A percentile compares a stretch with the other conserved stretches of the same genome.
Evolutionary conservation across 257 asterid species (phyloP).

Genomic region (Solanum ossicruentum): DNA sequence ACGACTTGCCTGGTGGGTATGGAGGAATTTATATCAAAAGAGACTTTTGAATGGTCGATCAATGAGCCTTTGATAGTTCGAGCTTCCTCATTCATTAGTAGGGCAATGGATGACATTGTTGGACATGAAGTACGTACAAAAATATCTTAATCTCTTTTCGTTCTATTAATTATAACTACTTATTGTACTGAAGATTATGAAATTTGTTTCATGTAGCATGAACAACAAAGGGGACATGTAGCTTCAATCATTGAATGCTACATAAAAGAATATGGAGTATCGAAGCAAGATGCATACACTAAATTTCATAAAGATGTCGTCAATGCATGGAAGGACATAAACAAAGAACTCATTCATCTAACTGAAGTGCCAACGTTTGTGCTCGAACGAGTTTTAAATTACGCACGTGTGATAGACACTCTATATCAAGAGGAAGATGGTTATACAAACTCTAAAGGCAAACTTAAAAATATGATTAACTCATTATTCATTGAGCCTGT

Average conservation of each 20-base stretch:
- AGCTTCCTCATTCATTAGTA: not conserved
- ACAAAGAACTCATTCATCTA: not conserved
- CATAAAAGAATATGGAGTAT: not conserved
- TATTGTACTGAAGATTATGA: not conserved
- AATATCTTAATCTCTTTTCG: not conserved
- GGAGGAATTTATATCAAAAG: not conserved
- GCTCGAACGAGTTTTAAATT: not conserved
- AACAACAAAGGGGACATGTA: not conserved
- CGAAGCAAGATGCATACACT: not conserved
- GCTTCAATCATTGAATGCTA: not conserved
- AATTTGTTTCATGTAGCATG: not conserved
- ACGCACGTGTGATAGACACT: not conserved
- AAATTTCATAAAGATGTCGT: not conserved
- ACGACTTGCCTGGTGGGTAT: not conserved
- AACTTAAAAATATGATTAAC: not conserved
- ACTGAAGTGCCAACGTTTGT: not conserved
- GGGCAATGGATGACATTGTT: not conserved
- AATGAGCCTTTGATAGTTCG: not conserved
- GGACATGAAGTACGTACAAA: not conserved
- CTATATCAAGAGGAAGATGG: not conserved
- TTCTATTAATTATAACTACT: no score
- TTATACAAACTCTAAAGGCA: not conserved
- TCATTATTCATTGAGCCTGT: not conserved
- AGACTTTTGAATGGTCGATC: not conserved
- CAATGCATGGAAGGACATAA: constrained; percentile 6